Evolutionary conservation across 1,284 basidiomycete species (phyloP), one percentile per base, ranked within the genome.

Genomic region (Puccinia coronata): DNA sequence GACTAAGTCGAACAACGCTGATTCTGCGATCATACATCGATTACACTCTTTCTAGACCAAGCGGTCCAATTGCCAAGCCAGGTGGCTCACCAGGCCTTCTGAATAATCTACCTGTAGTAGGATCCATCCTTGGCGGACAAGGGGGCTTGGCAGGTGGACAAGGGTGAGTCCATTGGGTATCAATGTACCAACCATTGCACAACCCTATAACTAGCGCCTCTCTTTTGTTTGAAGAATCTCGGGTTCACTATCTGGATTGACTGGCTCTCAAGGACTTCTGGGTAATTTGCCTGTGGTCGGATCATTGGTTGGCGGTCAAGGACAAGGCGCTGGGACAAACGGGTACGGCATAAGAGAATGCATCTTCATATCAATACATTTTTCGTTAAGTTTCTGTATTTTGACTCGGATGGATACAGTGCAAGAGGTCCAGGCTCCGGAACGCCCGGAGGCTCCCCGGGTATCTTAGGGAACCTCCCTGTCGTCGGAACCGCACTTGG

Each of bases 281-380:
- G 59, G 59, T 16, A 39, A 23, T 20, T 20, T 61, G 59, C 34
- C 34, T 16, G 59, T 34, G 12, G 51, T 55, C n/a, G 59, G 59
- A 9, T 65, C 61, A 41, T 65, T 65, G 12, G 20, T 65, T n/a
- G 61, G 61, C 14, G 36, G 61, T 34, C 61, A 65, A 41, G 61
- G 31, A 18, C 31, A 39, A 39, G 39, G 36, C 31, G 20, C 61
- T 41, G 31, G 18, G 16, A 2, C 1, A 23, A 39, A 65, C 23
- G 34, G 61, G 61, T 65, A 65, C 9, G 61, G 18, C 43, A 47
- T 8, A 16, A 47, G 9, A 47, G 6, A 47, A 47, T 47, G 9
- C 16, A 6, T 16, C 6, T 8, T 47, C 43, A 6, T 47, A 47
- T 47, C 43, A 6, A 8, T 8, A 6, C 43, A 47, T 47, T 47